These are phyloP conservation scores for Eleusine coracana DNA, from an alignment of 176 grass and related monocot genomes.

Conservation along the genomic window DNA sequence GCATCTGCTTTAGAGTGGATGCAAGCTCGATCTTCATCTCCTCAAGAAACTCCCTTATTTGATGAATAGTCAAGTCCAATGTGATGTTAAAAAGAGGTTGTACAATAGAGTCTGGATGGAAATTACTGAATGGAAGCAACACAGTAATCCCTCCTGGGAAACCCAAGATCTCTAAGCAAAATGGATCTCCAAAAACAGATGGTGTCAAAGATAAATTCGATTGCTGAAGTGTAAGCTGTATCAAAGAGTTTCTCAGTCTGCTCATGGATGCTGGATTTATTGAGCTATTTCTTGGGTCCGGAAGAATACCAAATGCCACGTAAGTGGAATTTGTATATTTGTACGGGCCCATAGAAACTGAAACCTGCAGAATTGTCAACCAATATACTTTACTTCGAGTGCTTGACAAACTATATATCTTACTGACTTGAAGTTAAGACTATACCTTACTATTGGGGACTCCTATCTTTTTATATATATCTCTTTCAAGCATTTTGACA, in stretches of 20 bases:
- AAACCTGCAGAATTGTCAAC: constrained; percentile 45
- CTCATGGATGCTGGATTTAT: constrained; percentile 36
- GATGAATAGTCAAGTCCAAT: constrained; percentile 35
- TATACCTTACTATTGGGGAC: constrained; percentile 47
- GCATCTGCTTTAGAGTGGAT: constrained; percentile 5
- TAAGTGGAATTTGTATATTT: constrained; percentile 20
- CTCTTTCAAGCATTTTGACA: constrained; percentile 29
- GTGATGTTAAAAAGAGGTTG: constrained; percentile 41
- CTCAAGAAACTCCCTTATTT: constrained; percentile 14
- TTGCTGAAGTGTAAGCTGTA: constrained; percentile 46
- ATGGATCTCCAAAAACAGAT: constrained; percentile 46
- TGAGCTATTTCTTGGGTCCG: constrained; percentile 41
- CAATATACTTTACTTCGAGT: not conserved
- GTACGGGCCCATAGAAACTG: constrained; percentile 31
- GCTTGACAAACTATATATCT: not conserved
- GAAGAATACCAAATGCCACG: constrained; percentile 46
- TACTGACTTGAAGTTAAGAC: not conserved
- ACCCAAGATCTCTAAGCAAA: constrained; percentile 49
- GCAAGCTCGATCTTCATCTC: constrained; percentile 30
- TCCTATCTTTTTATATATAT: constrained; percentile 44
- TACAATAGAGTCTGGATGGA: not conserved
- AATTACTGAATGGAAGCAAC: constrained; percentile 21
- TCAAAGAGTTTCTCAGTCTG: constrained; percentile 32
- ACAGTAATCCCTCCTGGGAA: constrained; percentile 66
- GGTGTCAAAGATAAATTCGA: constrained; percentile 44